Evolutionary conservation across 1,284 basidiomycete species (phyloP), one percentile per base, ranked within the genome.

Genomic region (Inonotus obliquus): DNA sequence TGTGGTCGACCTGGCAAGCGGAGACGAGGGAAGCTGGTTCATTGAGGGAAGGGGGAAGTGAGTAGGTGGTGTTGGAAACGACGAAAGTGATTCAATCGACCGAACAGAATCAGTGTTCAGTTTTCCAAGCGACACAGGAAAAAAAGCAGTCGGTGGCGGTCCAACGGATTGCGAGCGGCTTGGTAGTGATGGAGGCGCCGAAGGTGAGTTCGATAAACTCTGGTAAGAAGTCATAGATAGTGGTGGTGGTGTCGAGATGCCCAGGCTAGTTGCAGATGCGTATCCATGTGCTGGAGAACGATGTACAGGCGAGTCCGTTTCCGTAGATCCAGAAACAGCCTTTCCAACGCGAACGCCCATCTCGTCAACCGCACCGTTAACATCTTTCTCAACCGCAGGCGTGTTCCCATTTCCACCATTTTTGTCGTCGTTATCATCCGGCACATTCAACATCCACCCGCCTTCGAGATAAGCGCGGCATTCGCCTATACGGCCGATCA

Each of bases 391-490:
- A 21, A 7, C 41, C 7, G 6, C 6, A 29, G 23, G 23, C 38
- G 23, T 29, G 19, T 56, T 49, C 41, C 53, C 38, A 44, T 19
- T 19, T 17, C n/a, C 35, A 6, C 23, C 39, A 38, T 57, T 53
- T 47, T 38, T 53, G 11, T 57, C 59, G 7, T 29, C 25, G 14
- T 41, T 21, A 19, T n/a, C 23, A 41, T 72, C 70, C 0, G 88
- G 89, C 3, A 85, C 63, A 3, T 78, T 69, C 0, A 84, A 83
- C 5, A 75, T 75, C 87, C 89, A 92, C 13, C 82, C 83, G 9
- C 86, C 88, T 72, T 92, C 89, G 66, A 89, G 91, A 6, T 88
- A 73, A 2, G 83, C 77, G 49, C 83, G 79, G 83, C 84, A 90
- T 76, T 90, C 82, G 6, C 84, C 86, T 6, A 92, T 76, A 23